Percentiles rank a stretch among this genome's conserved stretches.
Evolutionary conservation across 495 filamentous ascomycete species (phyloP).

Genomic region (Tuber aestivum): DNA sequence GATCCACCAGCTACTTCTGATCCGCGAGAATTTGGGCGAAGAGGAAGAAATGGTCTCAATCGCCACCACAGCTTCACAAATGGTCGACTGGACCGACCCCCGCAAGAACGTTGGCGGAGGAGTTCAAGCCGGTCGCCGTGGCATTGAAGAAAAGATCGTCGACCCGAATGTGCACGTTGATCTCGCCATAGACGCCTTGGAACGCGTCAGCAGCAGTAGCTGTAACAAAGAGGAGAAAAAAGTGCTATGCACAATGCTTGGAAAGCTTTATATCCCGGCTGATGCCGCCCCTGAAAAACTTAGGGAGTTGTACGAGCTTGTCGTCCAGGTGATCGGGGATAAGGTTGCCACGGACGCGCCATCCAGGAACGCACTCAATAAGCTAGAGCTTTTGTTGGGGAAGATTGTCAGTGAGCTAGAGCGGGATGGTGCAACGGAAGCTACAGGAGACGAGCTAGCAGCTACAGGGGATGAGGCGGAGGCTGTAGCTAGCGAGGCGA

Average conservation of each 20-base stretch:
- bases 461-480: conserved; percentile 34
- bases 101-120: conserved; percentile 68
- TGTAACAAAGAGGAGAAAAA: conserved; percentile 80
- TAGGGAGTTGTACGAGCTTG: conserved; percentile 51
- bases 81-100: conserved; percentile 95
- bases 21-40: conserved; percentile 66
- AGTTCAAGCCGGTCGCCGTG: conserved; percentile 51
- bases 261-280: conserved; percentile 73
- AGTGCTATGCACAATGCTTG: conserved; percentile 65
- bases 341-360: conserved; percentile 64
- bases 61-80: conserved; percentile 64
- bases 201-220: conserved; percentile 51
- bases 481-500: conserved; percentile 10
- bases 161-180: conserved; percentile 63
- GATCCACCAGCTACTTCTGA: conserved; percentile 49
- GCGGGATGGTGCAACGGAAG: conserved; percentile 43
- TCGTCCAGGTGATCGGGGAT: conserved; percentile 63
- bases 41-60: conserved; percentile 77
- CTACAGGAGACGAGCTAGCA: conserved; percentile 45
- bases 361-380: conserved; percentile 68
- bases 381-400: conserved; percentile 62
- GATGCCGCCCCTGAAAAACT: conserved; percentile 50
- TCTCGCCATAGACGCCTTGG: conserved; percentile 59
- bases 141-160: conserved; percentile 55
- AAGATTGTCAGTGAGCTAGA: conserved; percentile 57